Percentiles rank a stretch among this genome's conserved stretches.
These are phyloP conservation scores for Artemisia argyi DNA, from an alignment of 129 eudicot species.

Conservation along the genomic window DNA sequence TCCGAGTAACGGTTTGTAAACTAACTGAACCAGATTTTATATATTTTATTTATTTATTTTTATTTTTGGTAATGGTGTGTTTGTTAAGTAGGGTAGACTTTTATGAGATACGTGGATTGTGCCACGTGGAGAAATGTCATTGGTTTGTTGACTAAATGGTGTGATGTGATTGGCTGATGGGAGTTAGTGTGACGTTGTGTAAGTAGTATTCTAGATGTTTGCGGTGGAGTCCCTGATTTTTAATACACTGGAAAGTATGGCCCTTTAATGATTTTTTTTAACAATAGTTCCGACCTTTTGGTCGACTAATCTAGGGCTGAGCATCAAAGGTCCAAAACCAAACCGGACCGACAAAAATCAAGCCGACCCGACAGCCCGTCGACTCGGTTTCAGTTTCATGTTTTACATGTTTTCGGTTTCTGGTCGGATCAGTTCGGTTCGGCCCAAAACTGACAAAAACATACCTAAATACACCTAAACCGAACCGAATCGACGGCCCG, in stretches of 20 bases:
- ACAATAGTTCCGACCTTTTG: no score
- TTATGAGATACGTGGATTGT: conserved; percentile 26
- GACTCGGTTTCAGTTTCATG: no score
- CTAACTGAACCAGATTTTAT: not conserved
- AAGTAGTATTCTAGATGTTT: not conserved
- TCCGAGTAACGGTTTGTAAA: conserved; percentile 16
- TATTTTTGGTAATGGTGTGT: not conserved
- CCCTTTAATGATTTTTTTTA: not conserved
- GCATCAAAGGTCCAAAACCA: no score
- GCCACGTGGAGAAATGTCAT: conserved; percentile 37
- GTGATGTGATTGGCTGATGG: conserved; percentile 33
- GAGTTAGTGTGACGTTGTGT: conserved; percentile 24
- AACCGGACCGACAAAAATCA: no score
- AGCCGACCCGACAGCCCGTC: no score
- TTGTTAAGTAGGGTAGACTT: not conserved
- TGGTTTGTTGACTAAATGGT: conserved; percentile 22
- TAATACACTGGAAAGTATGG: not conserved
- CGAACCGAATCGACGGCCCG: no score
- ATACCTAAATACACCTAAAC: no score
- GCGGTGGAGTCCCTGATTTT: not conserved
- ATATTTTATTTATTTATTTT: not conserved
- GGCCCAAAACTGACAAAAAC: no score
- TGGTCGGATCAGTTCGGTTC: no score
- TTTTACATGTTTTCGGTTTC: no score
- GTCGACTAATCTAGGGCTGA: no score